phyloP scores from a whole-genome alignment of 2,329 filamentous ascomycete genomes.

The Sphaerulina vaccinii region DNA sequence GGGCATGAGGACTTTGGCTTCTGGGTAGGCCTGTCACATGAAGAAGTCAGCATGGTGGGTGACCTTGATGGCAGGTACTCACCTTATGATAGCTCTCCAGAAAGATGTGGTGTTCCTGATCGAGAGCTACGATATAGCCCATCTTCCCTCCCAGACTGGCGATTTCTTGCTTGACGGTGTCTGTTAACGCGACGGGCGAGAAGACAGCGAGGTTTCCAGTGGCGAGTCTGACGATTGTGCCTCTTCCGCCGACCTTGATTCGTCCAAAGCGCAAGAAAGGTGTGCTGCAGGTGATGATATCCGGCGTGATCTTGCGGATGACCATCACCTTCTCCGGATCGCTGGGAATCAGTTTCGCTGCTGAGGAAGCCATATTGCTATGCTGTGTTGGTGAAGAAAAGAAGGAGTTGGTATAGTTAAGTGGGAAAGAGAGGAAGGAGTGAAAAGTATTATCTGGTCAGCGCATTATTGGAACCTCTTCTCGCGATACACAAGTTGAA shows the following conservation, averaged over 20 bases:
- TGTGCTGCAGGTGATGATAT: slow-evolving; percentile 73
- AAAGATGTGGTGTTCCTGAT: slow-evolving; percentile 95
- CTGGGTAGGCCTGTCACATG: slow-evolving; percentile 60
- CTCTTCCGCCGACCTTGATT: slow-evolving; percentile 81
- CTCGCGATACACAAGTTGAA: too few species aligned
- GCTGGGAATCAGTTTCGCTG: slow-evolving; percentile 43
- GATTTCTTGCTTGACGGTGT: slow-evolving; percentile 65
- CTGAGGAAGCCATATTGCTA: slow-evolving; percentile 31
- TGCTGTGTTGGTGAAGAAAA: neutral
- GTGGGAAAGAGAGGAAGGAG: neutral
- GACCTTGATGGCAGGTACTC: slow-evolving; percentile 20
- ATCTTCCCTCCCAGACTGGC: slow-evolving; percentile 60
- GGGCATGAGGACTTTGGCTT: slow-evolving; percentile 76
- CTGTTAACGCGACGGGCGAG: slow-evolving; percentile 83
- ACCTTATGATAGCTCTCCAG: slow-evolving; percentile 73
- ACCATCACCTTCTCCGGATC: slow-evolving; percentile 85
- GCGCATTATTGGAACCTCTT: too few species aligned
- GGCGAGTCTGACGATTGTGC: slow-evolving; percentile 78
- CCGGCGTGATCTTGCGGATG: slow-evolving; percentile 78
- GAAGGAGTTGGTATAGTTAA: neutral
- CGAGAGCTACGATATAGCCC: slow-evolving; percentile 80
- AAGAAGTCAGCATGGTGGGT: neutral
- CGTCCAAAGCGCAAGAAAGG: slow-evolving; percentile 81
- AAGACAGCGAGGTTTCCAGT: slow-evolving; percentile 82
- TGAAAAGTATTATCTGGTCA: too few species aligned